phyloP scores from a whole-genome alignment of 2,329 filamentous ascomycete species.

The Ambrosiella xylebori region DNA sequence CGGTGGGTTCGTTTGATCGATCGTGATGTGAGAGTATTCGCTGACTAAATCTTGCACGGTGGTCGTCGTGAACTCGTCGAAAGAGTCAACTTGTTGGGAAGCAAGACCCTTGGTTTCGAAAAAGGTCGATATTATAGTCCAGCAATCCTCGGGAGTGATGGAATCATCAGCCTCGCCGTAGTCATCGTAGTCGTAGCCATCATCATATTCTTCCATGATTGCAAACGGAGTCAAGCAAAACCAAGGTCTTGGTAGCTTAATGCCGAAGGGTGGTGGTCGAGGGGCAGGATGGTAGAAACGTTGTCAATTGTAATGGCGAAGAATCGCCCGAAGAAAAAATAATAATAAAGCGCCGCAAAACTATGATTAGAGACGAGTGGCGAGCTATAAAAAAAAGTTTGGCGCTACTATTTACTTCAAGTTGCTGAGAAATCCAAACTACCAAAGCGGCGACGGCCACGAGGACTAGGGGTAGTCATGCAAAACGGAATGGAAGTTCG shows the following conservation, averaged over 20 bases:
- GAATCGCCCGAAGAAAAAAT: not conserved
- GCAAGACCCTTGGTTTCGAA: constrained; percentile 93
- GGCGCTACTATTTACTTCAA: not conserved
- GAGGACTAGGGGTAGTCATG: not conserved
- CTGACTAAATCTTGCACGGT: constrained; percentile 90
- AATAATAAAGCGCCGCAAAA: not conserved
- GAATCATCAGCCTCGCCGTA: constrained; percentile 49
- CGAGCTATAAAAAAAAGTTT: not conserved
- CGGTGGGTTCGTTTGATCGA: constrained; percentile 79
- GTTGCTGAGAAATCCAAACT: constrained; percentile 8
- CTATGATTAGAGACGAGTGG: not conserved
- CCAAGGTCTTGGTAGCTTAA: not conserved
- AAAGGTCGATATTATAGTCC: constrained; percentile 93
- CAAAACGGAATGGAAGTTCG: not conserved
- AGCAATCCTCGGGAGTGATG: constrained; percentile 95
- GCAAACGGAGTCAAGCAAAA: not conserved
- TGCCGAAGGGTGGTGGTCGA: not conserved
- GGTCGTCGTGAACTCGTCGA: constrained; percentile 87
- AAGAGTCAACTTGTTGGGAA: constrained; percentile 94
- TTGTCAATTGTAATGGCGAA: not conserved
- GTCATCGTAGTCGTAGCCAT: constrained; percentile 47
- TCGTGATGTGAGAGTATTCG: constrained; percentile 78
- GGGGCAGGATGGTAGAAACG: not conserved
- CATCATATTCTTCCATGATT: constrained; percentile 39
- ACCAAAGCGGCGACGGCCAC: not conserved